Base-by-base conservation (phyloP, 2,329 filamentous ascomycete genomes). In the Hypoxylon sp. region DNA sequence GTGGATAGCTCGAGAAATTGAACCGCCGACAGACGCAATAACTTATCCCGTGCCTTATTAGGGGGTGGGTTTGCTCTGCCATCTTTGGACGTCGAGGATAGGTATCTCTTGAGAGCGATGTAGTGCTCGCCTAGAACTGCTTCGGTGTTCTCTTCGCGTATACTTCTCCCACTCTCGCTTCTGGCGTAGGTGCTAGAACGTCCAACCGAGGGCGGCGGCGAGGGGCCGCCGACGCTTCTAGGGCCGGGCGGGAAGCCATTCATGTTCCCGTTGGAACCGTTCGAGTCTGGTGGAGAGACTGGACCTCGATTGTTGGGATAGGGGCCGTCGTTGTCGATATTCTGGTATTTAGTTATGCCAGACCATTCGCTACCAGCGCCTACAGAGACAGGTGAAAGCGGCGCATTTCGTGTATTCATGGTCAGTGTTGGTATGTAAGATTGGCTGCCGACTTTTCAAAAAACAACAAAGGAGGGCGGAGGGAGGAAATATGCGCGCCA, bases 1-100 rank as follows among this genome's bases (percentile, higher is more conserved):
- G 95, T 98, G 81, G 94, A 98, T 69, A 99, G 87, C 82, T 99
- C 96, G 80, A 97, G 93, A 80, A 99, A 98, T 80, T 99, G 96
- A 28, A 97, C 93, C 1, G 91, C 85, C 0, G 94, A 97, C 56
- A 99, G 86, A 65, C 95, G 90, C 66, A 98, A 86, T 63, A 98
- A 86, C 85, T 99, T 99, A 81, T 98, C 96, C 76, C 94, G 91
- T 61, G 96, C 96, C 80, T 94, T 91, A 81, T 97, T 97, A 28
- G 93, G 90, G 56, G 90, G 91, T 53, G 89, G 87, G 69, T 91
- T 91, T 50, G 87, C 86, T 76, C 91, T 89, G 73, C 94, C 92
- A 79, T 97, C 92, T 75, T 90, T 90, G 61, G 89, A 86, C 45
- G 88, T 90, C 70, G 86, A 85, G 9, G 88, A 88, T 41, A 98